A percentile compares a stretch with the other conserved stretches of the same genome.
Conservation (phyloP, 1,139 yeast genomes). For the Arxiozyma slooffiae region DNA sequence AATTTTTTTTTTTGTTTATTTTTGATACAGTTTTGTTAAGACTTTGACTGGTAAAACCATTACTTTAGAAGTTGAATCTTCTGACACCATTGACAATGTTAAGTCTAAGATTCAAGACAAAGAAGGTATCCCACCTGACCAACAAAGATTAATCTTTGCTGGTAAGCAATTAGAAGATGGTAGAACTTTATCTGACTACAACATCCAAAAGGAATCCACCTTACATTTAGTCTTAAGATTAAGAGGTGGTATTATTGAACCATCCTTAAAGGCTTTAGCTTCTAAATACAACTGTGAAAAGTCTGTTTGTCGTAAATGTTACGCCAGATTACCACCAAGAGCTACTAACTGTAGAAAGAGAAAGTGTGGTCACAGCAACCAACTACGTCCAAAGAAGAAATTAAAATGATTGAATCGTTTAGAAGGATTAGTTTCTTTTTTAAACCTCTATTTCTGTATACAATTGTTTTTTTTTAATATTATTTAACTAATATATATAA, state of each 20-base stretch:
- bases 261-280: slow-evolving; percentile 98
- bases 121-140: slow-evolving; percentile 94
- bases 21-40: slow-evolving; percentile 59
- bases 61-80: slow-evolving; percentile 89
- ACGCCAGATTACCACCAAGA: slow-evolving; percentile 99
- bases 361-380: slow-evolving; percentile 99
- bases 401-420: slow-evolving; percentile 62
- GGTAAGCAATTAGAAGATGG: slow-evolving; percentile 94
- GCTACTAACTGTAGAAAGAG: slow-evolving; percentile 99
- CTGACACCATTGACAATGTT: slow-evolving; percentile 88
- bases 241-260: slow-evolving; percentile 98
- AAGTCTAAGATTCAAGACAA: slow-evolving; percentile 89
- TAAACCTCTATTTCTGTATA: slow-evolving; percentile 1
- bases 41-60: slow-evolving; percentile 84
- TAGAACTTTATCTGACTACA: slow-evolving; percentile 86
- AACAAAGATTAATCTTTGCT: slow-evolving; percentile 86
- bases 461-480: slow-evolving; percentile 1
- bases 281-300: slow-evolving; percentile 99
- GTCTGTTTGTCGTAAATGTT: slow-evolving; percentile 98
- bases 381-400: slow-evolving; percentile 99
- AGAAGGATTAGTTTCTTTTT: neutral
- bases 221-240: slow-evolving; percentile 80
- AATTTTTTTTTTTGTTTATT: neutral
- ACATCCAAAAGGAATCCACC: slow-evolving; percentile 90
- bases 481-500: neutral